Conservation (phyloP, 805 yeast genomes). For the Candida silvicultrix region DNA sequence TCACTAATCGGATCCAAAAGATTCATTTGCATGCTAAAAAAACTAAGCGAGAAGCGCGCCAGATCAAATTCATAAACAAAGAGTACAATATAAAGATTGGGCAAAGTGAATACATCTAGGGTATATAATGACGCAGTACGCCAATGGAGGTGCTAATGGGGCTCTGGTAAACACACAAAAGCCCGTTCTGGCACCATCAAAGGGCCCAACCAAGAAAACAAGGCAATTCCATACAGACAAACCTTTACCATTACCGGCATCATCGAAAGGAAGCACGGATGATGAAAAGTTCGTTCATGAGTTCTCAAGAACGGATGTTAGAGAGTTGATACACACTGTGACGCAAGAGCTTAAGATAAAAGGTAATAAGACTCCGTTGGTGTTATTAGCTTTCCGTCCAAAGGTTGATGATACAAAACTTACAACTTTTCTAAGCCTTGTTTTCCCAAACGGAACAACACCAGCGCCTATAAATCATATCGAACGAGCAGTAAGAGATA, state of each 20-base stretch:
- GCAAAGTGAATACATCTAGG: not conserved
- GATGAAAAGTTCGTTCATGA: slow-evolving; percentile 28
- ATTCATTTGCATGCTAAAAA: not conserved
- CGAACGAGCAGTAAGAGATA: slow-evolving; percentile 36
- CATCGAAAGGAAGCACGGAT: not conserved
- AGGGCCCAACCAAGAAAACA: slow-evolving; percentile 6
- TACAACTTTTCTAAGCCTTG: slow-evolving; percentile 44
- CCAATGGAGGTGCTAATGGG: not conserved
- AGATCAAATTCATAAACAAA: not conserved
- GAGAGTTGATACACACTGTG: slow-evolving; percentile 59
- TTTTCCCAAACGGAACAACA: slow-evolving; percentile 53
- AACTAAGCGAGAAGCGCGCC: not conserved
- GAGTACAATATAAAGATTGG: no score
- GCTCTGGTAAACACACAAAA: not conserved
- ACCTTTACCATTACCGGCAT: slow-evolving; percentile 5
- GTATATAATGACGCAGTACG: not conserved
- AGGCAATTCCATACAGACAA: slow-evolving; percentile 1
- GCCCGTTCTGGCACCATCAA: not conserved
- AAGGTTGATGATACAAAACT: slow-evolving; percentile 56
- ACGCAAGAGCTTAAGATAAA: slow-evolving; percentile 67
- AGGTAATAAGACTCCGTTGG: slow-evolving; percentile 67
- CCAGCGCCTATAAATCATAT: slow-evolving; percentile 39
- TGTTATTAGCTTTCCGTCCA: slow-evolving; percentile 74
- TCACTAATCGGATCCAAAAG: not conserved
- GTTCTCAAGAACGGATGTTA: slow-evolving; percentile 60